Evolutionary conservation across 108 stramenopile species (phyloP).

Genomic region (Thalassiosira profunda): DNA sequence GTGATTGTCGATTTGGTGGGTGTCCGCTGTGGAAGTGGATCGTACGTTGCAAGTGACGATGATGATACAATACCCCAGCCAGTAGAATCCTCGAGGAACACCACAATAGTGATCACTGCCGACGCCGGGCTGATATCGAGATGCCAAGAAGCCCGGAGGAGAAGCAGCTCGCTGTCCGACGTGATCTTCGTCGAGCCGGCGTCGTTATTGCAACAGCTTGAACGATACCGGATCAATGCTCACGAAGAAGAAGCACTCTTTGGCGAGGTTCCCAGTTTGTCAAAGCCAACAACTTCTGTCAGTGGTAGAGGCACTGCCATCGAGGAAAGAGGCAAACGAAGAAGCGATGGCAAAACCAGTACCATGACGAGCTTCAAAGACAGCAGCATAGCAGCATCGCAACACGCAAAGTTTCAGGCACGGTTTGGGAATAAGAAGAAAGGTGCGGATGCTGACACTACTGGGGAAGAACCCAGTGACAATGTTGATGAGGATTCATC

Average conservation of each 20-base stretch:
- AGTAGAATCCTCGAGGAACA: constrained; percentile 11
- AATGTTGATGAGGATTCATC: constrained; percentile 4
- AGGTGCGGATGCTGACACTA: background rate
- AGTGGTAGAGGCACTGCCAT: background rate
- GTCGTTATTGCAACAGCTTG: constrained; percentile 44
- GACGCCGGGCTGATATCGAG: constrained; percentile 58
- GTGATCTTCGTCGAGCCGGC: constrained; percentile 49
- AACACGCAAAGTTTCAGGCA: constrained; percentile 44
- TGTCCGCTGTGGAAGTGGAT: constrained; percentile 19
- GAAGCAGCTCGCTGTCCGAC: constrained; percentile 25
- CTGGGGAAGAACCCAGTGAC: background rate
- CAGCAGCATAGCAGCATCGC: constrained; percentile 32
- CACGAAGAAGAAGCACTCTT: constrained; percentile 38
- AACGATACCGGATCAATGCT: constrained; percentile 22
- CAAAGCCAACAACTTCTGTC: background rate
- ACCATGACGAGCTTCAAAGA: constrained; percentile 41
- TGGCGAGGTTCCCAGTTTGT: constrained; percentile 38
- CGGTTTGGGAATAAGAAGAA: constrained; percentile 21
- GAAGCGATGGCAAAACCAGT: constrained; percentile 35
- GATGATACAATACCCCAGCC: constrained; percentile 3
- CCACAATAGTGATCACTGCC: constrained; percentile 65
- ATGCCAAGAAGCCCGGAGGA: constrained; percentile 41
- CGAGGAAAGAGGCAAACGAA: background rate
- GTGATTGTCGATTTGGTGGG: constrained; percentile 61
- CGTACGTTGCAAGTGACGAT: background rate